A percentile compares a stretch with the other conserved stretches of the same genome.
Evolutionary conservation across 2,329 filamentous ascomycete species (phyloP).

Genomic region (Talaromyces pinophilus): DNA sequence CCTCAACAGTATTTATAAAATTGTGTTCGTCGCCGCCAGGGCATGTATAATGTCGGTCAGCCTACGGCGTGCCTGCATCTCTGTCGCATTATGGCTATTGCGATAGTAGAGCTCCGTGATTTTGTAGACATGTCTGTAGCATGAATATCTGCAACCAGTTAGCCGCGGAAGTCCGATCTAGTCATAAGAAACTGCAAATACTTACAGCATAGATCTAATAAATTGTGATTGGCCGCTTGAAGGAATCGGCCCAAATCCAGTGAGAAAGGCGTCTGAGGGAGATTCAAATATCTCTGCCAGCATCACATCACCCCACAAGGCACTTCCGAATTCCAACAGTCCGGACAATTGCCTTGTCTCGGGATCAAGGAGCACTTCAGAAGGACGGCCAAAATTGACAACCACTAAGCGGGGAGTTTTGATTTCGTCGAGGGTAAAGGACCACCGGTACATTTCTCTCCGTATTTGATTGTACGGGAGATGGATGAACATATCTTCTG

Average conservation of each 20-base stretch:
- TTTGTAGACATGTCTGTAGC: constrained; percentile 40
- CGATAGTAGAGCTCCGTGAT: constrained; percentile 45
- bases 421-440: constrained; percentile 52
- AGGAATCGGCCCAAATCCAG: constrained; percentile 37
- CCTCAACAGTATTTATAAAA: constrained; percentile 1
- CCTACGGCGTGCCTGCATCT: constrained; percentile 40
- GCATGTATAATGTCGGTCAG: constrained; percentile 36
- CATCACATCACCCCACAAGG: constrained; percentile 59
- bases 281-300: constrained; percentile 54
- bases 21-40: constrained; percentile 30
- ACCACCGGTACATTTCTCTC: constrained; percentile 49
- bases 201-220: constrained; percentile 41
- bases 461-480: constrained; percentile 59
- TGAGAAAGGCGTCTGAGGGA: constrained; percentile 38
- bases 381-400: constrained; percentile 50
- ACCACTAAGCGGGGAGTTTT: constrained; percentile 55
- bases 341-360: constrained; percentile 52
- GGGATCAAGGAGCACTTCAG: constrained; percentile 56
- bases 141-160: constrained; percentile 37
- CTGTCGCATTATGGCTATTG: constrained; percentile 36
- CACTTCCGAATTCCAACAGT: constrained; percentile 55
- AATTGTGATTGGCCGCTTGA: constrained; percentile 30
- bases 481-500: constrained; percentile 60
- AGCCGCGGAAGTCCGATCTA: neutral
- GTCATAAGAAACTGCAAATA: constrained; percentile 9